Evolutionary conservation across 441 rosid species (phyloP), one percentile per base, ranked within the genome.

Genomic region (Populus hybrid): DNA sequence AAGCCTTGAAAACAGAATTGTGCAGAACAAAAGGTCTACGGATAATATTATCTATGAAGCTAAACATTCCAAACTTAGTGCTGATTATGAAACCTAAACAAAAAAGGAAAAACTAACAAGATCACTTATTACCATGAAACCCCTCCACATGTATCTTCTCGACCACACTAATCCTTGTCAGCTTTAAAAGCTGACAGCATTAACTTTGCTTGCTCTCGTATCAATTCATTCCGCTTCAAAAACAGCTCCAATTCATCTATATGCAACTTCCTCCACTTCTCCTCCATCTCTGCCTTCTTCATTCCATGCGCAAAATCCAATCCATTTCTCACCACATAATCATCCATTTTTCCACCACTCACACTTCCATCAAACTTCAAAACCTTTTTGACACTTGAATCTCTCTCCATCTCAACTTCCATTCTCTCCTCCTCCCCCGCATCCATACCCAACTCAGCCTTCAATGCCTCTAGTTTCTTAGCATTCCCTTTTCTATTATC

Each of bases 181-280:
- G 36, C n/a, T 50, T 75, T 65, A 23, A 32, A 75, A 7, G 82
- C 68, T 6, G 80, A 86, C 80, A 87, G 50, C 30, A 83, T 1
- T 63, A 83, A 35, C 77, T 80, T 75, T 18, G 87, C 80, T 14
- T 83, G 86, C 66, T 87, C 80, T 10, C 10, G 71, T 21, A 86
- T 36, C 77, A 89, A 69, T 34, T 73, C 70, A 20, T 34, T 80
- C 24, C 86, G 71, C 77, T 77, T 74, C 61, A 85, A 38, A 59
- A 79, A 80, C 50, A 89, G 26, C 72, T 83, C 86, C 83, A 89
- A 23, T 57, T 87, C 87, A 2, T 81, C 84, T 35, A 82, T 65
- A 18, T 81, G 80, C 78, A 87, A 9, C 32, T 83, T 71, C 80
- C 46, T 84, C 90, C 89, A 82, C 53, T 78, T 81, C 24, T 77